phyloP scores from a whole-genome alignment of 1,139 yeast species.

The Geotrichum siamense region DNA sequence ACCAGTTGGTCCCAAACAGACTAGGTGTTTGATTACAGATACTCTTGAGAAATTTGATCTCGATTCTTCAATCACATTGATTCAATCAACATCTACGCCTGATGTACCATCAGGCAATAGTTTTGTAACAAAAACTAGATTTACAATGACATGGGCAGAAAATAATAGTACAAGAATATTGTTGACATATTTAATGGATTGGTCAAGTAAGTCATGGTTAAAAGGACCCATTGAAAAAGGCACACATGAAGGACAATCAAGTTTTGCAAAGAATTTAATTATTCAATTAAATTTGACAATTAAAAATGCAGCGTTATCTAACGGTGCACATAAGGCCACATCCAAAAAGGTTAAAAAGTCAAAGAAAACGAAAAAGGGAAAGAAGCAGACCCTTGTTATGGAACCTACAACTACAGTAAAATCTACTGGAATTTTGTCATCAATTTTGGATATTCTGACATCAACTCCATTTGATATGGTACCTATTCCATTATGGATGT shows the following conservation, averaged over 20 bases:
- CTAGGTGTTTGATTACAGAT: constrained; percentile 75
- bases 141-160: constrained; percentile 66
- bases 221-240: constrained; percentile 91
- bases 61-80: constrained; percentile 49
- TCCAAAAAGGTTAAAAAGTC: constrained; percentile 17
- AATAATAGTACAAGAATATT: constrained; percentile 61
- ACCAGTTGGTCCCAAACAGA: constrained; percentile 91
- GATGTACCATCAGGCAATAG: constrained; percentile 93
- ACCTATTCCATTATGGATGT: constrained; percentile 23
- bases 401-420: constrained; percentile 19
- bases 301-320: constrained; percentile 25
- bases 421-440: not conserved
- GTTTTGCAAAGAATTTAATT: constrained; percentile 52
- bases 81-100: constrained; percentile 71
- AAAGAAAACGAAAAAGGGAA: constrained; percentile 4
- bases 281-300: constrained; percentile 51
- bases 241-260: constrained; percentile 81
- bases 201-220: constrained; percentile 93
- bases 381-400: constrained; percentile 1
- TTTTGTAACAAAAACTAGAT: constrained; percentile 64
- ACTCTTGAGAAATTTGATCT: constrained; percentile 57
- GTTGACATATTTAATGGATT: constrained; percentile 61
- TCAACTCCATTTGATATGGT: constrained; percentile 19
- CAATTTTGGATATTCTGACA: constrained; percentile 10
- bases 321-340: constrained; percentile 24